phyloP scores from a whole-genome alignment of 352 stramenopile genomes.

The Globisporangium irregulare region DNA sequence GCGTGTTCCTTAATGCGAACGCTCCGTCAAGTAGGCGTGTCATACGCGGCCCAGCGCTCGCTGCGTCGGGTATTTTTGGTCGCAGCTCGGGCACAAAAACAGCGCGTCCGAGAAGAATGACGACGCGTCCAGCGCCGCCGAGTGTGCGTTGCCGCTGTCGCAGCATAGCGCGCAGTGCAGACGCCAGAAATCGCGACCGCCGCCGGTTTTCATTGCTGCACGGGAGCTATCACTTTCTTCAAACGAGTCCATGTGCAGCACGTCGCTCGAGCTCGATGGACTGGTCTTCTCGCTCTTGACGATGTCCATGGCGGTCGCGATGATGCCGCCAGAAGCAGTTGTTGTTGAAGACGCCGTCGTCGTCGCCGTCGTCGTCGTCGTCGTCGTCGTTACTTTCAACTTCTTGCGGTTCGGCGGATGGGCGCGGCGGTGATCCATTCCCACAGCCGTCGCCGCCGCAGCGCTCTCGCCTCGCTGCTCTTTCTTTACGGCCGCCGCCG shows the following conservation, averaged over 20 bases:
- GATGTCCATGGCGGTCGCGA: background rate
- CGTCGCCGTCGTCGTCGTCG: too few species aligned
- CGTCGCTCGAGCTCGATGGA: conserved; percentile 49
- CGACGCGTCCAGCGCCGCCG: conserved; percentile 24
- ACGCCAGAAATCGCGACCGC: conserved; percentile 30
- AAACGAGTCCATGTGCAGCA: conserved; percentile 35
- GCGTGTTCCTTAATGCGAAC: background rate
- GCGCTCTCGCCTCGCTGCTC: background rate
- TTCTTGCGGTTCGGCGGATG: background rate
- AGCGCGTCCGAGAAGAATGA: conserved; percentile 39
- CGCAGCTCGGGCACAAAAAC: conserved; percentile 66
- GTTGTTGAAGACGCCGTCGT: too few species aligned
- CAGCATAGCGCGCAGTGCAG: conserved; percentile 63
- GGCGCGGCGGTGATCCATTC: background rate
- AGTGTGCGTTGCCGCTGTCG: conserved; percentile 25
- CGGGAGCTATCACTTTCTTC: conserved; percentile 18
- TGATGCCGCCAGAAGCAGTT: background rate
- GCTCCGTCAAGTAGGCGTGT: background rate
- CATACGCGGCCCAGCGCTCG: conserved; percentile 55
- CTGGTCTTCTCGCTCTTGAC: conserved; percentile 26
- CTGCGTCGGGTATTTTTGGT: conserved; percentile 83
- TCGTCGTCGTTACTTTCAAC: conserved; percentile 7
- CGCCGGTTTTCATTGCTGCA: background rate
- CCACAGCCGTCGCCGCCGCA: background rate
- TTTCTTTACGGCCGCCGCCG: background rate